Evolutionary conservation across 2,329 filamentous ascomycete genomes (phyloP).

Genomic region (Juglanconis oblonga): DNA sequence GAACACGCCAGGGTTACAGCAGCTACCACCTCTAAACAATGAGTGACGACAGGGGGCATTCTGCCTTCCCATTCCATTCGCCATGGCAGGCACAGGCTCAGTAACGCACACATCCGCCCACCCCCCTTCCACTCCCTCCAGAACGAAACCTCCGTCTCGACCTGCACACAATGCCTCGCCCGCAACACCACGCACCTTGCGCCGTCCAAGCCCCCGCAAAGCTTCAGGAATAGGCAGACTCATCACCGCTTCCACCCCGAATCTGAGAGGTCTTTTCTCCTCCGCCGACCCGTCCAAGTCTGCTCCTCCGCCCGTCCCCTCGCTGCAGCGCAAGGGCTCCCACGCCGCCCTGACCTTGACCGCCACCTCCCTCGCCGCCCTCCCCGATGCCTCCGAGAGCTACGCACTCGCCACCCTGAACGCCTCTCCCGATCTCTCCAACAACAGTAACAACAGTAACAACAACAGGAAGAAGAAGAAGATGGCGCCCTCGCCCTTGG

Average conservation of each 20-base stretch:
- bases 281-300: constrained; percentile 43
- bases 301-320: constrained; percentile 30
- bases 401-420: constrained; percentile 57
- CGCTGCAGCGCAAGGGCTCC: constrained; percentile 67
- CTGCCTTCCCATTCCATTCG: no score
- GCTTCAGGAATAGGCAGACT: constrained; percentile 35
- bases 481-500: constrained; percentile 53
- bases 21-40: neutral
- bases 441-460: constrained; percentile 20
- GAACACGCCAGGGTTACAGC: neutral
- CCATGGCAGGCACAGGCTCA: no score
- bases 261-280: constrained; percentile 52
- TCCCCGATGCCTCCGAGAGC: constrained; percentile 64
- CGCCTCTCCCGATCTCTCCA: constrained; percentile 33
- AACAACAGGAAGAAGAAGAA: constrained; percentile 21
- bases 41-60: no score
- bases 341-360: constrained; percentile 70
- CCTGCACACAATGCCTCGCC: constrained; percentile 22
- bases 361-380: constrained; percentile 57
- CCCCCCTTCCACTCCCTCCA: constrained; percentile 28
- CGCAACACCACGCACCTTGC: constrained; percentile 19
- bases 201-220: constrained; percentile 32
- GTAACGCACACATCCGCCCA: neutral
- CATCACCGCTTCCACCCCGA: constrained; percentile 55
- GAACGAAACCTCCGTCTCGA: constrained; percentile 33